Evolutionary conservation across 208 protist species (phyloP), one percentile per base, ranked within the genome.

Genomic region (Trypanosoma vivax): DNA sequence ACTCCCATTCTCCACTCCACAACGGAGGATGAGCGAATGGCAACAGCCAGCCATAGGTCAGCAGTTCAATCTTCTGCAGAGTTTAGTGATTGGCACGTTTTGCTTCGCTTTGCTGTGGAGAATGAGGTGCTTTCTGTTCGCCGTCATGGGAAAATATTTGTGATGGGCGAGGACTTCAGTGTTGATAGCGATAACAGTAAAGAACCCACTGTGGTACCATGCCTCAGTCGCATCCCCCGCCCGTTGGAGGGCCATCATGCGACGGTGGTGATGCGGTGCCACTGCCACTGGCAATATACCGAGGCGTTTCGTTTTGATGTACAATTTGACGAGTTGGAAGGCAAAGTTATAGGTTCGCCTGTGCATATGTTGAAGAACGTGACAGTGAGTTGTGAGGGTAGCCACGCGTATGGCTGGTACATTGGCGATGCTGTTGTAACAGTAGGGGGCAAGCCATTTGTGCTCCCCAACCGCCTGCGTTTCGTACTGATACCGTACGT

Each of bases 61-160:
- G 24, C 37, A 27, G 41, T 48, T 0, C 73, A 54, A 34, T 79
- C 74, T 18, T 61, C 84, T 6, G 66, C 65, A 6, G 71, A 87
- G 29, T 84, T 88, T 61, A 76, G 60, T 11, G 71, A 90, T 51
- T 93, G 86, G 83, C 82, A 93, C 54, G 61, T 93, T 18, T 64
- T 93, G 27, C 69, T 90, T 33, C 79, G 79, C 29, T 79, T 90
- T 73, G 72, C 73, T 43, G 70, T 86, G 2, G 76, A 87, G 23
- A 84, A 87, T 46, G 86, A 89, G 24, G 66, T 87, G 48, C 76
- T 81, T 38, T 90, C 76, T 55, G 82, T 88, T 25, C 70, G 84
- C 50, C 68, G 69, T 24, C 59, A 85, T 29, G 82, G 68, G 6
- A 90, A 89, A 55, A 76, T 93, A 27, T 92, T 89, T 55, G 80